These are phyloP conservation scores for Nakazawaea peltata DNA, from an alignment of 805 yeast genomes.

Conservation along the genomic window DNA sequence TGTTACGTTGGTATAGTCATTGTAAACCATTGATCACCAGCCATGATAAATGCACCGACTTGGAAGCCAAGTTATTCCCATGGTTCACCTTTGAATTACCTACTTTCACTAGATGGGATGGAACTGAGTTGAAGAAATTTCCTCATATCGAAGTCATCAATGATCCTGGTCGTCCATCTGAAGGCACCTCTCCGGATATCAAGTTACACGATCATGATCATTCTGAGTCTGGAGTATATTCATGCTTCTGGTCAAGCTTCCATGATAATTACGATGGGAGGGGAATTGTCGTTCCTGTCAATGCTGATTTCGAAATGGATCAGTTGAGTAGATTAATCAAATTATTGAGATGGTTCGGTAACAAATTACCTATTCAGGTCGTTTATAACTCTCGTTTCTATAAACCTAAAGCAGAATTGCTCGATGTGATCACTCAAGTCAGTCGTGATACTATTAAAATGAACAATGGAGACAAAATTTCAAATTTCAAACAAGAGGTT, in stretches of 20 bases:
- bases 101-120: slow-evolving; percentile 8
- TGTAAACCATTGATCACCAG: slow-evolving; percentile 19
- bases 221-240: not conserved
- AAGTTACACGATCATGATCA: not conserved
- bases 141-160: slow-evolving; percentile 1
- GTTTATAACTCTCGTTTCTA: slow-evolving; percentile 33
- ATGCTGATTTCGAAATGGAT: slow-evolving; percentile 29
- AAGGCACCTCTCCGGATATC: not conserved
- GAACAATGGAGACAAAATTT: not conserved
- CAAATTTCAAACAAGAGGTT: slow-evolving; percentile 17
- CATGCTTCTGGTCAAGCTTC: slow-evolving; percentile 15
- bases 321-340: slow-evolving; percentile 40
- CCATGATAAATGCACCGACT: slow-evolving; percentile 11
- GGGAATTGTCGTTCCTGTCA: slow-evolving; percentile 49
- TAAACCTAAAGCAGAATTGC: slow-evolving; percentile 19
- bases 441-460: slow-evolving; percentile 21
- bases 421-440: slow-evolving; percentile 20
- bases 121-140: slow-evolving; percentile 1
- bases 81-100: slow-evolving; percentile 25
- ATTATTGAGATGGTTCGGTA: slow-evolving; percentile 40
- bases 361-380: slow-evolving; percentile 41
- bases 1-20: slow-evolving; percentile 15
- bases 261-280: slow-evolving; percentile 27
- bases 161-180: not conserved
- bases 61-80: slow-evolving; percentile 19